Base-by-base conservation (phyloP, 1,284 basidiomycete species). In the Ceratorhiza oryzae-sativae region DNA sequence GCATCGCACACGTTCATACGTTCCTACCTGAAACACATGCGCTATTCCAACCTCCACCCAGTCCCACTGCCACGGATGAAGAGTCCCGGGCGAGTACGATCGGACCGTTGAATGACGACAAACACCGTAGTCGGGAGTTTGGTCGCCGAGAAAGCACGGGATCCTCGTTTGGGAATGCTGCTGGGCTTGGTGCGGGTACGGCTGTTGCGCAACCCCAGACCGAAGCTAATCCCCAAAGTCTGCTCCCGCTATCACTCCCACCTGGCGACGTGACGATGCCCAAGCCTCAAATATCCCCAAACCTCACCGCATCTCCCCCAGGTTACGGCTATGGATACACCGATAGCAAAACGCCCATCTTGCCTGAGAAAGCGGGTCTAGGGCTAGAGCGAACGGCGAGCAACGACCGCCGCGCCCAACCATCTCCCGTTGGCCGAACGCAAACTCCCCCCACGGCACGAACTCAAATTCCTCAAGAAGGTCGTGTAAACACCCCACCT, bases 371-470 rank as follows among this genome's bases (percentile, higher is more conserved):
- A 36, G 6, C 53, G 3, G 23, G 53, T n/a, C 4, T 39, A 23
- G 53, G 39, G 23, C 53, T 68, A 34, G 65, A 68, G n/a, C 65
- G 65, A 12, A 58, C 65, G 41, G 23, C 65, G 4, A 68, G 65
- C 53, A 68, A 68, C 53, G 65, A 68, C 32, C 65, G 65, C 34
- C 65, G 65, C 32, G 65, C 41, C 39, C 65, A 68, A 27, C 30
- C 65, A 45, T 68, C 65, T 23, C 65, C 65, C 41, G 15, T 68
- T 23, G 41, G 51, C 18, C 51, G 53, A 20, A 45, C 53, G 9
- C 65, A 68, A 25, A 68, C 65, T 13, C 65, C 65, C 27, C 65
- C 65, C 4, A 20, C 65, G 15, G 51, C 51, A 8, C 23, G 65
- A 45, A 30, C 65, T n/a, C 39, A 46, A 9, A 56, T 53, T 42